A percentile compares a stretch with the other conserved stretches of the same genome.
These are phyloP conservation scores for Mycena olivaceomarginata DNA, from an alignment of 768 basidiomycete species.

Conservation along the genomic window DNA sequence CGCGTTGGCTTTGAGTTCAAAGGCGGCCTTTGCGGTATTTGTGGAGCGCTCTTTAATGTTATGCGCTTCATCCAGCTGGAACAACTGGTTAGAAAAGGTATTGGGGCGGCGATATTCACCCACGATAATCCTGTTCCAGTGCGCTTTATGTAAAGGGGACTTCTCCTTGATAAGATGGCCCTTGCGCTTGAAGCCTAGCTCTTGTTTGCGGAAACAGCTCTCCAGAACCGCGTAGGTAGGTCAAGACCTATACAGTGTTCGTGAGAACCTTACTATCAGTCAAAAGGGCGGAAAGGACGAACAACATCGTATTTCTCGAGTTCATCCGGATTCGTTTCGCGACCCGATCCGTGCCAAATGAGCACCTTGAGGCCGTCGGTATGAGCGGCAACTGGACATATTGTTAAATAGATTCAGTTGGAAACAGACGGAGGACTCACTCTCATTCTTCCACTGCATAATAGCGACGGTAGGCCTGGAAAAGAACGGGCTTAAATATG, in stretches of 20 bases:
- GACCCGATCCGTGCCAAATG: conserved; percentile 93
- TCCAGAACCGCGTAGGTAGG: conserved; percentile 93
- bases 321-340: conserved; percentile 79
- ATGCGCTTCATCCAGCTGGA: conserved; percentile 94
- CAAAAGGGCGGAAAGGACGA: conserved; percentile 48
- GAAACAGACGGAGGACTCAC: conserved; percentile 7
- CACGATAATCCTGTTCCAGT: conserved; percentile 90
- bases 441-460: conserved; percentile 96
- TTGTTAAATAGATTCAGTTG: neutral
- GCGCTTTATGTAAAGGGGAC: conserved; percentile 88
- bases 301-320: conserved; percentile 94
- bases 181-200: conserved; percentile 93
- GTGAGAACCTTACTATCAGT: neutral
- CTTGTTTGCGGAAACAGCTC: conserved; percentile 92
- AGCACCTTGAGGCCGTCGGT: conserved; percentile 90
- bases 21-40: conserved; percentile 98
- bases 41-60: conserved; percentile 97
- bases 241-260: conserved; percentile 74
- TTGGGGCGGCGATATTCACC: conserved; percentile 50
- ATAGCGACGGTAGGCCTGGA: conserved; percentile 72
- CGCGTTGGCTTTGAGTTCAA: conserved; percentile 87
- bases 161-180: conserved; percentile 90
- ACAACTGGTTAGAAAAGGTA: conserved; percentile 13
- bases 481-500: conserved; percentile 47
- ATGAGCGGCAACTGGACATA: conserved; percentile 75